phyloP scores from a whole-genome alignment of 176 grass and related monocot species.

The Oryza brachyantha region DNA sequence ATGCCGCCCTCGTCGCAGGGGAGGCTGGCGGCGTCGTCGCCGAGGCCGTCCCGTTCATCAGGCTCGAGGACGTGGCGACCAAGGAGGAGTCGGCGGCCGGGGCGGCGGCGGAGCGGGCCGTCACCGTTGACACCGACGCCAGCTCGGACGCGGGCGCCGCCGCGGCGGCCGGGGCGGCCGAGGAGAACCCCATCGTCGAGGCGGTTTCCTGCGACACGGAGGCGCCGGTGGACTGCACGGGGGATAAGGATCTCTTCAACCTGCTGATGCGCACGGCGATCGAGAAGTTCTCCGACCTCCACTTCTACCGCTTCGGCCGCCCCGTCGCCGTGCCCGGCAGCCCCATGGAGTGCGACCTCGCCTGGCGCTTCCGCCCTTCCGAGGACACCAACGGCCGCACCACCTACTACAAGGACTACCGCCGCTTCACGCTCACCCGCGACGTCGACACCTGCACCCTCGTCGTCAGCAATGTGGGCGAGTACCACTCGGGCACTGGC shows the following conservation, averaged over 20 bases:
- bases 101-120: constrained; percentile 31
- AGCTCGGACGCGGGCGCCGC: constrained; percentile 10
- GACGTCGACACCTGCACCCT: constrained; percentile 60
- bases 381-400: constrained; percentile 55
- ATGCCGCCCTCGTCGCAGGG: background rate
- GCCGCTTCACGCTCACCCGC: constrained; percentile 67
- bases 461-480: constrained; percentile 53
- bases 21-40: background rate
- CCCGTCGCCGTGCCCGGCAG: constrained; percentile 57
- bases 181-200: constrained; percentile 18
- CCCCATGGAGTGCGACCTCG: constrained; percentile 69
- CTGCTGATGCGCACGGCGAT: constrained; percentile 80
- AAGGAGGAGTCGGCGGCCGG: constrained; percentile 21
- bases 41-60: constrained; percentile 57
- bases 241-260: constrained; percentile 68
- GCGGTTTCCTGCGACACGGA: constrained; percentile 61
- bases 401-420: constrained; percentile 95
- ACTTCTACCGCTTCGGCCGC: constrained; percentile 86
- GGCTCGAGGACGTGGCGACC: constrained; percentile 54
- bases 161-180: background rate
- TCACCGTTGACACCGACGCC: constrained; percentile 34
- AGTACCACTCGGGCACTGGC: constrained; percentile 71
- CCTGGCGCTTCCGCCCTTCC: constrained; percentile 87
- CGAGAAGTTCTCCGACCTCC: constrained; percentile 65
- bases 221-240: constrained; percentile 59